A percentile compares a stretch with the other conserved stretches of the same genome.
Conservation (phyloP, 2,329 filamentous ascomycete genomes). For the Verticillium tricorpus region DNA sequence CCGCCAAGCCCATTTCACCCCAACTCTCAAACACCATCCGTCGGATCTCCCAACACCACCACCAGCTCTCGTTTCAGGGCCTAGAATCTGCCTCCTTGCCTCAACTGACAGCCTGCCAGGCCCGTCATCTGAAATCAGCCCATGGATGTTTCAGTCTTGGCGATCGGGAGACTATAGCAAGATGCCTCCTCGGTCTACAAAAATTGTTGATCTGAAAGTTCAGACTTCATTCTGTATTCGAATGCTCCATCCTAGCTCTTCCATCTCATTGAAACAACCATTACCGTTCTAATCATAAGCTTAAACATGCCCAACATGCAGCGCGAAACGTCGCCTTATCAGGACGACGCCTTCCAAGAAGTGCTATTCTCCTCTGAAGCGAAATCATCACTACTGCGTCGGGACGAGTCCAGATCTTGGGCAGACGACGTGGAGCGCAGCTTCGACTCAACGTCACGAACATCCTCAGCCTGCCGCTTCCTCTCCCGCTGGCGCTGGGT, state of each 20-base stretch:
- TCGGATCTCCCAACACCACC: background rate
- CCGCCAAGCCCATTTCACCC: background rate
- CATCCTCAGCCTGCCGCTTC: background rate
- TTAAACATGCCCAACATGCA: background rate
- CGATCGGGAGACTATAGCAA: background rate
- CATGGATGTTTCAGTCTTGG: background rate
- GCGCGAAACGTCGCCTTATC: background rate
- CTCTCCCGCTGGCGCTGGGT: conserved; percentile 18
- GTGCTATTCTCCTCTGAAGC: background rate
- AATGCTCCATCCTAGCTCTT: background rate
- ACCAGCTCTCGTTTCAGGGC: background rate
- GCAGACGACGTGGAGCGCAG: conserved; percentile 4
- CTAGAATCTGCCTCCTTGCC: background rate
- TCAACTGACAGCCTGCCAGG: background rate
- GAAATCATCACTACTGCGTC: background rate
- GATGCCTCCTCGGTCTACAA: background rate
- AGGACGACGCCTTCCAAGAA: background rate
- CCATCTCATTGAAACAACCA: background rate
- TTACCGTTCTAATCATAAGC: background rate
- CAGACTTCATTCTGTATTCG: background rate
- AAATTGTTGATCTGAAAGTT: background rate
- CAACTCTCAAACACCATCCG: background rate
- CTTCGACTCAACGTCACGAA: background rate
- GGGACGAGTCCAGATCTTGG: conserved; percentile 12
- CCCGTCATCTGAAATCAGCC: background rate